Evolutionary conservation across 2,329 filamentous ascomycete genomes (phyloP).

Genomic region (Fusarium musae): DNA sequence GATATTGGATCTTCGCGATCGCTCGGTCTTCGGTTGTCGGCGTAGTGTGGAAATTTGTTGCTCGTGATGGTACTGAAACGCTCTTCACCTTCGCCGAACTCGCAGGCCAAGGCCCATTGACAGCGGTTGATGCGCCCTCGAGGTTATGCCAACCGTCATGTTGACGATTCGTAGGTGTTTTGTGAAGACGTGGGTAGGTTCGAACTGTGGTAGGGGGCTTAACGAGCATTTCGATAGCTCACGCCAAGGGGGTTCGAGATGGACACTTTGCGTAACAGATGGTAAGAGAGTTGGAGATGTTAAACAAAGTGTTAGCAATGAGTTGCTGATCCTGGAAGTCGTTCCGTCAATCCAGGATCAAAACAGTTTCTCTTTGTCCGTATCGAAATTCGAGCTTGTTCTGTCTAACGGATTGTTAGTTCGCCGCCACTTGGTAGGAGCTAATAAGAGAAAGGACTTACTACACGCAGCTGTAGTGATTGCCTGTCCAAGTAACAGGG

Average conservation of each 20-base stretch:
- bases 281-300: fast-evolving
- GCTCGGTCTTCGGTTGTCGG: background rate
- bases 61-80: background rate
- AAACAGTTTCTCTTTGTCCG: no score
- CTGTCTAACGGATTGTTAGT: no score
- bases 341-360: background rate
- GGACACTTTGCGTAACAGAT: background rate
- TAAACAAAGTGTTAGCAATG: background rate
- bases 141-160: no score
- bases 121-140: no score
- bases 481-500: no score
- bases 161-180: no score
- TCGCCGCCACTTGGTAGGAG: no score
- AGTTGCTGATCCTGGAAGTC: background rate
- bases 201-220: background rate
- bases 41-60: background rate
- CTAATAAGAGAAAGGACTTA: no score
- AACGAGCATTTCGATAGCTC: background rate
- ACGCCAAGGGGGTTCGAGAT: background rate
- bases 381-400: no score
- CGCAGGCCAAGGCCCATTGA: no score
- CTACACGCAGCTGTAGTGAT: no score
- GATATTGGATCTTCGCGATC: background rate
- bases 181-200: background rate
- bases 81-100: no score